Conservation (phyloP, 2,329 filamentous ascomycete genomes). For the Talaromyces albobiverticillius region DNA sequence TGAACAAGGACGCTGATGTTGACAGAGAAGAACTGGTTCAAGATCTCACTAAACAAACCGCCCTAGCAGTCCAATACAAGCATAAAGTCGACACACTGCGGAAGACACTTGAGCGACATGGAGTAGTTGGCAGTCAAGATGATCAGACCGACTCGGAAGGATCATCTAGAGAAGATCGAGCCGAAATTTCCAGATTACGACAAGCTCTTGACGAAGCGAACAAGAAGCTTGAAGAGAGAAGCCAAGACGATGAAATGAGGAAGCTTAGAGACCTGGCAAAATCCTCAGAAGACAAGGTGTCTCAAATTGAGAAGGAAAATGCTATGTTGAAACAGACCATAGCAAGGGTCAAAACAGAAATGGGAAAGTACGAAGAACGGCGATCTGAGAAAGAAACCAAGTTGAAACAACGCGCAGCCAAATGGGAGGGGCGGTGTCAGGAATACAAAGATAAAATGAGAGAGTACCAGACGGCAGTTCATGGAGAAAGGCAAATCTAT, state of each 20-base stretch:
- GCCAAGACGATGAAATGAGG: slow-evolving; percentile 31
- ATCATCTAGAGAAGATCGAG: slow-evolving; percentile 21
- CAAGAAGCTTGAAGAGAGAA: slow-evolving; percentile 32
- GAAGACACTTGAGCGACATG: slow-evolving; percentile 36
- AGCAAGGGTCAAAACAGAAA: slow-evolving; percentile 40
- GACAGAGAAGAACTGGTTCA: slow-evolving; percentile 41
- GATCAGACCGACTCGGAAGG: slow-evolving; percentile 26
- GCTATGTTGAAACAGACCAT: slow-evolving; percentile 37
- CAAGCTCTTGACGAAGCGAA: slow-evolving; percentile 35
- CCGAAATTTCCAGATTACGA: slow-evolving; percentile 30
- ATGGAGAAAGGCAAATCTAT: slow-evolving; percentile 38
- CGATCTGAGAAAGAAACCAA: slow-evolving; percentile 43
- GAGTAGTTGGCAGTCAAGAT: slow-evolving; percentile 31
- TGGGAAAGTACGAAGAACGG: slow-evolving; percentile 40
- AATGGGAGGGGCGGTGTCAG: slow-evolving; percentile 37
- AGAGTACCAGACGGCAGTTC: slow-evolving; percentile 34
- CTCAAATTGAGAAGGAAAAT: slow-evolving; percentile 42
- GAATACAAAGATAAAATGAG: slow-evolving; percentile 41
- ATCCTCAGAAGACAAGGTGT: slow-evolving; percentile 40
- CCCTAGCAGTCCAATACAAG: slow-evolving; percentile 44
- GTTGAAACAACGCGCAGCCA: slow-evolving; percentile 38
- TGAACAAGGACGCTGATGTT: slow-evolving; percentile 26
- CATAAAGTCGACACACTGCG: slow-evolving; percentile 39
- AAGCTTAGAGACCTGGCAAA: slow-evolving; percentile 34
- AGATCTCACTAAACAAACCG: slow-evolving; percentile 43